Percentiles rank a stretch among this genome's conserved stretches.
phyloP scores from a whole-genome alignment of 2,329 filamentous ascomycete species.

The Ceratocystis cacaofunesta region DNA sequence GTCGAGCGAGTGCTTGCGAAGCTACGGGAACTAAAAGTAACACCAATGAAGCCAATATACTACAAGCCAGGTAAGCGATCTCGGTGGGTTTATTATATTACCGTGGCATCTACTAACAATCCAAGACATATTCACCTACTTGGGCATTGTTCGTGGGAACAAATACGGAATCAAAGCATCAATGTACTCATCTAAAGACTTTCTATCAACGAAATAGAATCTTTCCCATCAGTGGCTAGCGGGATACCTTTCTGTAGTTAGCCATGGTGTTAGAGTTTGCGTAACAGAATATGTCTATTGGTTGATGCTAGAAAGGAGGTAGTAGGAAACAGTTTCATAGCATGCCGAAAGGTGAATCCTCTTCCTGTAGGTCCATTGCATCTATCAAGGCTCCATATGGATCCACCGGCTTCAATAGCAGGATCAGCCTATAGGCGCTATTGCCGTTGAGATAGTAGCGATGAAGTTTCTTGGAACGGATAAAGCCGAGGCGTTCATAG shows the following conservation, averaged over 20 bases:
- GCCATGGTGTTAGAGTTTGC: no score
- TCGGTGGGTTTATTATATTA: neutral
- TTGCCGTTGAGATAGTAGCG: conserved; percentile 95
- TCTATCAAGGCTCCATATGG: conserved; percentile 2
- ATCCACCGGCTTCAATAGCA: conserved; percentile 52
- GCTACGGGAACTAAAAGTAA: conserved; percentile 47
- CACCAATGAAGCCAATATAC: conserved; percentile 44
- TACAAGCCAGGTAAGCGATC: conserved; percentile 55
- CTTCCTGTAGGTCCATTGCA: neutral
- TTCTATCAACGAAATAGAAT: conserved; percentile 1
- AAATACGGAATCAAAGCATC: conserved; percentile 46
- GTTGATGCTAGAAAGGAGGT: neutral
- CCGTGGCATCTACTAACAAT: conserved; percentile 11
- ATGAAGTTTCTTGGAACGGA: conserved; percentile 83
- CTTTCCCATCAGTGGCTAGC: no score
- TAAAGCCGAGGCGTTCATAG: conserved; percentile 83
- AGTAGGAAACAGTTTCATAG: neutral
- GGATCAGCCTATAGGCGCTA: conserved; percentile 75
- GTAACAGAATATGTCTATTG: neutral
- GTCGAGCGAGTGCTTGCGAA: conserved; percentile 50
- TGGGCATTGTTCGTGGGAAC: conserved; percentile 47
- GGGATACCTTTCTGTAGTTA: no score
- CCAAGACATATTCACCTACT: conserved; percentile 51
- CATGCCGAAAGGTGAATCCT: neutral
- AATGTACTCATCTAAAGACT: conserved; percentile 28